These are phyloP conservation scores for Nitzschia sp. DNA, from an alignment of 108 stramenopile species.

Conservation along the genomic window DNA sequence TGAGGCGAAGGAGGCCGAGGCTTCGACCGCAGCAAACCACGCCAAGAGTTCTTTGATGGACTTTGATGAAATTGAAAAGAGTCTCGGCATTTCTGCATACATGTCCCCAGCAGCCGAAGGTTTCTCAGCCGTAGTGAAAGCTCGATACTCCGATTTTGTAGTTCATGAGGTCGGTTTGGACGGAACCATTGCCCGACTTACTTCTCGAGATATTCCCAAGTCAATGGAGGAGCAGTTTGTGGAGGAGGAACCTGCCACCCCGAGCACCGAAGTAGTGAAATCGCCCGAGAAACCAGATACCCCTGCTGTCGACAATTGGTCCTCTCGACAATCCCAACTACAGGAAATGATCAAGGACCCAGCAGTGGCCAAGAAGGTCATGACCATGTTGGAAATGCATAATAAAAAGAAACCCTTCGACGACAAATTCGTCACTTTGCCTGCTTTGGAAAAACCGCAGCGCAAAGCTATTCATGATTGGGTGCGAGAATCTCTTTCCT, in stretches of 20 bases:
- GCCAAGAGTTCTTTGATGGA: no score
- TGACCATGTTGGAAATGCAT: slow-evolving; percentile 41
- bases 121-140: slow-evolving; percentile 79
- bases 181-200: slow-evolving; percentile 68
- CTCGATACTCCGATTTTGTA: slow-evolving; percentile 84
- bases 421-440: slow-evolving; percentile 59
- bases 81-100: slow-evolving; percentile 64
- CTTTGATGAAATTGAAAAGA: slow-evolving; percentile 54
- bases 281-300: no score
- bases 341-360: slow-evolving; percentile 30
- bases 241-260: slow-evolving; percentile 4
- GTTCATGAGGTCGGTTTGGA: slow-evolving; percentile 84
- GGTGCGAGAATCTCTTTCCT: slow-evolving; percentile 45
- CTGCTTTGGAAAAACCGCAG: slow-evolving; percentile 58
- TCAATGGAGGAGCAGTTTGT: slow-evolving; percentile 4
- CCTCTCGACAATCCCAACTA: slow-evolving; percentile 21
- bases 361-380: slow-evolving; percentile 33
- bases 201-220: slow-evolving; percentile 32
- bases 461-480: slow-evolving; percentile 64
- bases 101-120: slow-evolving; percentile 42
- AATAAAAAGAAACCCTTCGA: slow-evolving; percentile 4
- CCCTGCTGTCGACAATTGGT: background rate
- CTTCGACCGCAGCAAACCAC: no score
- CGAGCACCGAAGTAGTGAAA: no score
- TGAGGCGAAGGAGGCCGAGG: no score